phyloP scores from a whole-genome alignment of 306 rosid genomes.

The Argentina anserina region DNA sequence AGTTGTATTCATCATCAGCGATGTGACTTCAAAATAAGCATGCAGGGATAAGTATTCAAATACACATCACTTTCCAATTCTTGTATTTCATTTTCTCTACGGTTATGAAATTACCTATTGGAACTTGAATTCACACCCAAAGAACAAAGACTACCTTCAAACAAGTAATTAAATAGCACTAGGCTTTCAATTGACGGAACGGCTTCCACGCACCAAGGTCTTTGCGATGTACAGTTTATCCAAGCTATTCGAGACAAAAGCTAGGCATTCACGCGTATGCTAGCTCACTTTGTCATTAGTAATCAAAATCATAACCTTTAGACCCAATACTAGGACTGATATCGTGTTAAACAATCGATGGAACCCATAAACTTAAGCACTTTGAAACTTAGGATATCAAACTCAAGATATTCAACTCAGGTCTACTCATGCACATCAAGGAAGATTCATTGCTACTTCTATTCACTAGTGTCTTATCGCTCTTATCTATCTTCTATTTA shows the following conservation, averaged over 20 bases:
- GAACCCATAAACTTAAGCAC: background rate
- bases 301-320: background rate
- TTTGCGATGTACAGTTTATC: background rate
- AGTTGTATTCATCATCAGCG: conserved; percentile 24
- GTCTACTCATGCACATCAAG: background rate
- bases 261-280: background rate
- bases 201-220: too few species aligned
- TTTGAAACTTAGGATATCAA: background rate
- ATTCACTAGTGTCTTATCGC: background rate
- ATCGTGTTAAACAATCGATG: background rate
- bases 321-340: background rate
- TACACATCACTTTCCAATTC: background rate
- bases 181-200: too few species aligned
- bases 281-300: background rate
- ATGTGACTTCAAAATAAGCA: conserved; percentile 21
- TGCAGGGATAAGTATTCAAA: background rate
- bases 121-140: background rate
- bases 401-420: background rate
- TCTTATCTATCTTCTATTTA: background rate
- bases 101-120: background rate
- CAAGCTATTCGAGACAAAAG: background rate
- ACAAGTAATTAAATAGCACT: background rate
- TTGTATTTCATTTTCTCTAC: background rate
- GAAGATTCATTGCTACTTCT: conserved; percentile 16
- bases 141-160: background rate